Evolutionary conservation across 1,139 yeast genomes (phyloP).

Genomic region (Nakaseomyces bracarensis): DNA sequence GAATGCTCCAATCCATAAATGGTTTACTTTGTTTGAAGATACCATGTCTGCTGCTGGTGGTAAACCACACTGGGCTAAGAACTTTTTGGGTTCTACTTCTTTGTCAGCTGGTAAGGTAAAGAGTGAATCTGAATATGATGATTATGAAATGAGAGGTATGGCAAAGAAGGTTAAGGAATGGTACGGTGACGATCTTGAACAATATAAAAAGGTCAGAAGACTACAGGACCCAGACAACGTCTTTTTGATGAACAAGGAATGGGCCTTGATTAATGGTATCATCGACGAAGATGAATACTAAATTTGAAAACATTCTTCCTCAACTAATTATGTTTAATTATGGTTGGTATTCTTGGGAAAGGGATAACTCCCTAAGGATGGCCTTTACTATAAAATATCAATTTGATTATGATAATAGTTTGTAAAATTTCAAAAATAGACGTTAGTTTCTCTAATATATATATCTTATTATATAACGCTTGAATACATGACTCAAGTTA

Average conservation of each 20-base stretch:
- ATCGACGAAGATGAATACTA: conserved; percentile 25
- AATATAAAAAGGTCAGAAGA: conserved; percentile 53
- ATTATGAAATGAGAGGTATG: conserved; percentile 77
- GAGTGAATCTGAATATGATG: conserved; percentile 36
- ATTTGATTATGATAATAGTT: background rate
- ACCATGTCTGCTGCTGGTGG: conserved; percentile 75
- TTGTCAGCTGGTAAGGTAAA: conserved; percentile 32
- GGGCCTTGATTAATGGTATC: conserved; percentile 79
- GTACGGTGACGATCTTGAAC: conserved; percentile 65
- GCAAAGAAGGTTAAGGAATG: conserved; percentile 59
- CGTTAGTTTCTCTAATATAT: background rate
- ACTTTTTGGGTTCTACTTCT: conserved; percentile 62
- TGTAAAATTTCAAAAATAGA: conserved; percentile 1
- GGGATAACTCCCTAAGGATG: too few relatives aligned
- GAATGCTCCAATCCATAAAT: conserved; percentile 63
- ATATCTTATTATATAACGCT: too few relatives aligned
- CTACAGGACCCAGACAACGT: conserved; percentile 75
- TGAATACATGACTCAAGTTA: too few relatives aligned
- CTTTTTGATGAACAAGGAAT: conserved; percentile 64
- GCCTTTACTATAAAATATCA: background rate
- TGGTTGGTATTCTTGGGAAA: too few relatives aligned
- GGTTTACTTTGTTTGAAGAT: conserved; percentile 80
- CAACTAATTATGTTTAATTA: too few relatives aligned
- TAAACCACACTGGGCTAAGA: conserved; percentile 99
- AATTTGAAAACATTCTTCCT: conserved; percentile 1